Evolutionary conservation across 2,329 filamentous ascomycete species (phyloP).

Genomic region (Ophiostoma himal-ulmi): DNA sequence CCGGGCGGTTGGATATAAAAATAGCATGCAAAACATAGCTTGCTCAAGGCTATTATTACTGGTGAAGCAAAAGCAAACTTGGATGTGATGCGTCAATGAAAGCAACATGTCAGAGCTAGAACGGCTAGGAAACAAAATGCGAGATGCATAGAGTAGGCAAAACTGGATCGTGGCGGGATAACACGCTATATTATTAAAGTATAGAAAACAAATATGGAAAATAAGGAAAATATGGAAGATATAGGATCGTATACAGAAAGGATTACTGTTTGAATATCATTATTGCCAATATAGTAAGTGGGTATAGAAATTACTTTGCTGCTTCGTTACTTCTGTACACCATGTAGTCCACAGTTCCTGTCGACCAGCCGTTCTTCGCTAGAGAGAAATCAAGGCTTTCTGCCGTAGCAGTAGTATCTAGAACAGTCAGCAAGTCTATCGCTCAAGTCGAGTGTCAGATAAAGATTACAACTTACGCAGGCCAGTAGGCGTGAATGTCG

Average conservation of each 20-base stretch:
- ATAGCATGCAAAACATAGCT: neutral
- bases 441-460: neutral
- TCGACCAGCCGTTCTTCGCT: neutral
- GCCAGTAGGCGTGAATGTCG: constrained; percentile 30
- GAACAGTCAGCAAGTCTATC: neutral
- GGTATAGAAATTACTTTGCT: neutral
- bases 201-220: neutral
- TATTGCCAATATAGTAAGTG: neutral
- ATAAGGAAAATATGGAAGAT: neutral
- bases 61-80: too few relatives aligned
- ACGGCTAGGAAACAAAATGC: too few relatives aligned
- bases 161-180: neutral
- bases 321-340: neutral
- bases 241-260: neutral
- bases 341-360: neutral
- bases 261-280: neutral
- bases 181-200: neutral
- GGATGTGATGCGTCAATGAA: too few relatives aligned
- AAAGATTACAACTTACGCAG: constrained; percentile 22
- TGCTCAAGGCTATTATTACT: too few relatives aligned
- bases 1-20: neutral
- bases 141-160: neutral
- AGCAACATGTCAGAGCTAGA: too few relatives aligned
- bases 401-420: constrained; percentile 14
- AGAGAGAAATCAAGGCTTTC: neutral